Conservation (phyloP, 495 filamentous ascomycete species). For the Neurospora tetrasperma region DNA sequence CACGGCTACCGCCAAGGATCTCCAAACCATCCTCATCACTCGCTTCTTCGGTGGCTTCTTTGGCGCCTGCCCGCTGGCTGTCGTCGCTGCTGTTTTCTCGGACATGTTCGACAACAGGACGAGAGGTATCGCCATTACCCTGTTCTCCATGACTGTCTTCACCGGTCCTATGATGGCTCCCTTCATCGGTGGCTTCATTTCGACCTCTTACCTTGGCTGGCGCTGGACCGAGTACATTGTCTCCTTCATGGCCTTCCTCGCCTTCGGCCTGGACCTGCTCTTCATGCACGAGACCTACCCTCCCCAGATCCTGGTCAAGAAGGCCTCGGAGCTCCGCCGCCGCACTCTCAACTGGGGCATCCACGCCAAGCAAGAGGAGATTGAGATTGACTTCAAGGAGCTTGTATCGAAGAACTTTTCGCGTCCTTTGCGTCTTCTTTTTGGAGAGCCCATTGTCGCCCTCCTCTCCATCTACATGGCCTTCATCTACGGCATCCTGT, state of each 20-base stretch:
- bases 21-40: constrained; percentile 72
- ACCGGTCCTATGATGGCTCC: constrained; percentile 71
- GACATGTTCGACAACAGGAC: constrained; percentile 78
- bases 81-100: constrained; percentile 79
- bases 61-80: constrained; percentile 67
- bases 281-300: constrained; percentile 81
- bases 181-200: constrained; percentile 77
- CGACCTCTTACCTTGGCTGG: constrained; percentile 62
- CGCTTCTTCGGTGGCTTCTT: constrained; percentile 75
- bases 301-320: constrained; percentile 64
- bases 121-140: constrained; percentile 68
- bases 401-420: constrained; percentile 75
- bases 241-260: constrained; percentile 64
- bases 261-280: constrained; percentile 58
- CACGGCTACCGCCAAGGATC: constrained; percentile 63
- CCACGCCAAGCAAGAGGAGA: constrained; percentile 88
- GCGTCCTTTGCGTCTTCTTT: constrained; percentile 67
- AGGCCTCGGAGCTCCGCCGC: constrained; percentile 69
- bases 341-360: constrained; percentile 87
- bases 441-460: constrained; percentile 72
- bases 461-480: constrained; percentile 70
- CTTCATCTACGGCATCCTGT: constrained; percentile 71
- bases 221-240: constrained; percentile 72
- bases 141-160: constrained; percentile 81
- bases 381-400: constrained; percentile 74